Evolutionary conservation across 2,329 filamentous ascomycete genomes (phyloP), one percentile per base, ranked within the genome.

Genomic region (Alternaria brassicae): DNA sequence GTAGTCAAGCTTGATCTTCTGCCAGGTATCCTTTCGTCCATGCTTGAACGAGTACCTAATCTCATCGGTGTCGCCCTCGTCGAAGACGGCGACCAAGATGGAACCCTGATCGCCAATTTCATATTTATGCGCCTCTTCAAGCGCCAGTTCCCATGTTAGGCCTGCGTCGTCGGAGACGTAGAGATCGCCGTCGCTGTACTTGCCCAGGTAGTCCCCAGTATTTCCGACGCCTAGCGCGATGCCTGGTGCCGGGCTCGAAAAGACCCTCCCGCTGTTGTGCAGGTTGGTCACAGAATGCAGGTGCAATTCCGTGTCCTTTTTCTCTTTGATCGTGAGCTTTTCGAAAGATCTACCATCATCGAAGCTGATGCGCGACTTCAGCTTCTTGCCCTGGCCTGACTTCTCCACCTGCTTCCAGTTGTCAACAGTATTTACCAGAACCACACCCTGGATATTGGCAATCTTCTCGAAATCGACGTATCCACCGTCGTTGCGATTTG

Each of bases 401-500:
- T 83, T 79, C 30, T 82, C 82, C 0, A 96, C 87, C 1, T 92
- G 89, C 65, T 93, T 83, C 80, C 88, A 92, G 73, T 99, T 99
- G 50, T 92, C 86, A 19, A 99, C 93, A 15, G 87, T 86, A 72
- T 99, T 99, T 62, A 97, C 89, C 56, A 99, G 79, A 56, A 96
- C 91, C 56, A 99, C 91, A 34, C 95, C 95, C 75, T 98, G 93
- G 34, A 99, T 94, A 55, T 90, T 90, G 39, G 90, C 85, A 52
- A 99, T 88, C 79, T 97, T 96, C 76, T 99, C 95, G 71, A 98
- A 99, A 77, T 99, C 95, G 50, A 99, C 93, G 57, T 88, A 86
- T 3, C 92, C 93, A 27, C 81, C 79, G 9, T 76, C 69, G 71
- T 94, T 91, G 70, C 93, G 90, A 77, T 99, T 98, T 32, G 94